Conservation (phyloP, 257 asterid species). For the Solanum gracilifrons region DNA sequence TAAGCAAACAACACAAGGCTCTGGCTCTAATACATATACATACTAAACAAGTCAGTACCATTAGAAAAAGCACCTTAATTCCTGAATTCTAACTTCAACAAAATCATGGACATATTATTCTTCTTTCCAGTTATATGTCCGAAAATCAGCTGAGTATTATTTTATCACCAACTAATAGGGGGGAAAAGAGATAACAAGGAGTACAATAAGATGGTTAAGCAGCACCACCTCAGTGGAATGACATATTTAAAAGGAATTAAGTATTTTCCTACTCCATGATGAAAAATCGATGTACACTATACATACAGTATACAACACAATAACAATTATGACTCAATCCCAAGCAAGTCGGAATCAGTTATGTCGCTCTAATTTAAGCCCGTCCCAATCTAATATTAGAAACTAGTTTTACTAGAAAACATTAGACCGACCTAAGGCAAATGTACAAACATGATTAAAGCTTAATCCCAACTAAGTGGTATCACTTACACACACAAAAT, state of each 20-base stretch:
- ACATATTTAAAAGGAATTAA: not conserved
- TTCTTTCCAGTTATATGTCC: not conserved
- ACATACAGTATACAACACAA: not conserved
- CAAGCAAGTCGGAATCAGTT: not conserved
- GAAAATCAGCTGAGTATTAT: not conserved
- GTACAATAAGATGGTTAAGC: not conserved
- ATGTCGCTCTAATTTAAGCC: not conserved
- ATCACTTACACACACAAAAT: not conserved
- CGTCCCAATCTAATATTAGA: not conserved
- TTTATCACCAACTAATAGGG: not conserved
- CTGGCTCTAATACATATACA: constrained; percentile 42
- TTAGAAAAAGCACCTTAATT: not conserved
- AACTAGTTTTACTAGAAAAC: not conserved
- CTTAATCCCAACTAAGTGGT: not conserved
- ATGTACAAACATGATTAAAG: not conserved
- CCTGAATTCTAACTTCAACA: not conserved
- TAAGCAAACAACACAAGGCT: constrained; percentile 42
- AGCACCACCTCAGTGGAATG: not conserved
- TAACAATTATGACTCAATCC: not conserved
- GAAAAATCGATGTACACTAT: not conserved
- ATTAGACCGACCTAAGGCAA: not conserved
- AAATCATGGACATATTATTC: not conserved
- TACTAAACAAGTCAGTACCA: not conserved
- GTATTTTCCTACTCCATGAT: not conserved
- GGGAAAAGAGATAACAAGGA: not conserved